These are phyloP conservation scores for Backusella luteola DNA, from an alignment of 192 early-diverging fungal species.

Conservation along the genomic window DNA sequence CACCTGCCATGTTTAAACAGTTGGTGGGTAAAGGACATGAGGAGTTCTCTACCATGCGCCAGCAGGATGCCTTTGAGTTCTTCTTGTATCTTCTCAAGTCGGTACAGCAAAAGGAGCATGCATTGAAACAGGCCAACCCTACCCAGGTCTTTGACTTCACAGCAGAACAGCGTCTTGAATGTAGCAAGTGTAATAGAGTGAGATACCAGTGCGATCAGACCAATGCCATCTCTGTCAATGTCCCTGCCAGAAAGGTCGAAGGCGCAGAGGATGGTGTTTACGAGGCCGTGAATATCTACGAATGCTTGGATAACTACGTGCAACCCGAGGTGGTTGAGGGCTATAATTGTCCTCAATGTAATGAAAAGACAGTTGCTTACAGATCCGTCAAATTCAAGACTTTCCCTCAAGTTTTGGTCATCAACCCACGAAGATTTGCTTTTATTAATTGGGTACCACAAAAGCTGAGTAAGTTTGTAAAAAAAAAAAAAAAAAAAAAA, in stretches of 20 bases:
- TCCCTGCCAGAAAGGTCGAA: slow-evolving; percentile 60
- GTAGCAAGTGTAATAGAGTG: slow-evolving; percentile 78
- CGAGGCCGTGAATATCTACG: slow-evolving; percentile 57
- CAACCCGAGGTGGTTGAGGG: slow-evolving; percentile 53
- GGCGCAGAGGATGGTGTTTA: slow-evolving; percentile 20
- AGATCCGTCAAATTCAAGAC: slow-evolving; percentile 57
- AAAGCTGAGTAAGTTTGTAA: slow-evolving; percentile 48
- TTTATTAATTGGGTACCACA: slow-evolving; percentile 82
- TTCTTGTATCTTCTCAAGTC: slow-evolving; percentile 74
- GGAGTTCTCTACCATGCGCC: slow-evolving; percentile 98
- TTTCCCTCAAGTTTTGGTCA: slow-evolving; percentile 73
- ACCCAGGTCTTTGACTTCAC: slow-evolving; percentile 77
- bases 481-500: neutral
- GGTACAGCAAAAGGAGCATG: slow-evolving; percentile 77
- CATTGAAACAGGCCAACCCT: slow-evolving; percentile 40
- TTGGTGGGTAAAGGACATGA: slow-evolving; percentile 84
- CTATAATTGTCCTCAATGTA: slow-evolving; percentile 63
- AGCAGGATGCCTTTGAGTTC: slow-evolving; percentile 98
- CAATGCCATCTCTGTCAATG: slow-evolving; percentile 60
- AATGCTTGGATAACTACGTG: slow-evolving; percentile 66
- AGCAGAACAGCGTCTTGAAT: slow-evolving; percentile 85
- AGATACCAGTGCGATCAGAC: slow-evolving; percentile 63
- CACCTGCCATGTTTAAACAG: slow-evolving; percentile 89
- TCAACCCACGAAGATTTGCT: slow-evolving; percentile 72
- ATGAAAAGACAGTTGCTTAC: slow-evolving; percentile 52